Percentiles rank a stretch among this genome's conserved stretches.
phyloP scores from a whole-genome alignment of 163 green algal genomes.

The Picocystis sp. region DNA sequence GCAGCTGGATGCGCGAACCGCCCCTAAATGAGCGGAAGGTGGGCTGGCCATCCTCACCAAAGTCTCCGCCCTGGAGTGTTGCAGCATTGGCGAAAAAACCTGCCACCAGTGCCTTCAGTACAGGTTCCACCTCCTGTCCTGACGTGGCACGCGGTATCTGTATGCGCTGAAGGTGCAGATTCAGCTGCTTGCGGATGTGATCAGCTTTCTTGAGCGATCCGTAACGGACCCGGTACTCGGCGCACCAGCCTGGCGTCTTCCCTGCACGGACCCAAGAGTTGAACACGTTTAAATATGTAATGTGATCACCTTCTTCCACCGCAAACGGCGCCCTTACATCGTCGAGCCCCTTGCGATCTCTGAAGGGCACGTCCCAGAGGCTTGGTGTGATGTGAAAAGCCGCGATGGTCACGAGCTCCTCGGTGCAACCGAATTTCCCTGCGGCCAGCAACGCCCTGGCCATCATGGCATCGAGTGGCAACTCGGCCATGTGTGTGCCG shows the following conservation, averaged over 20 bases:
- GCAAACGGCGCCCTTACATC: conserved; percentile 26
- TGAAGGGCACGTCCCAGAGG: conserved; percentile 25
- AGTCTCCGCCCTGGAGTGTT: conserved; percentile 12
- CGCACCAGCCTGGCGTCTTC: not conserved
- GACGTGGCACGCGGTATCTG: conserved; percentile 11
- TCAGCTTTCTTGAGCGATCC: conserved; percentile 1
- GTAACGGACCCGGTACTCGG: not conserved
- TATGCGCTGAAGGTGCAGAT: conserved; percentile 7
- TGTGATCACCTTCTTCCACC: conserved; percentile 59
- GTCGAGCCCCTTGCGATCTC: conserved; percentile 2
- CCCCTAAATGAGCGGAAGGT: too few species aligned
- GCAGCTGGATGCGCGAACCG: too few species aligned
- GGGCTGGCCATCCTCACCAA: too few species aligned
- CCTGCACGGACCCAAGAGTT: conserved; percentile 27
- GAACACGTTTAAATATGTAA: conserved; percentile 72
- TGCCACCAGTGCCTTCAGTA: conserved; percentile 26
- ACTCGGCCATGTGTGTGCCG: conserved; percentile 37
- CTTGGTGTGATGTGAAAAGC: conserved; percentile 39
- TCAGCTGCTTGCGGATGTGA: conserved; percentile 16
- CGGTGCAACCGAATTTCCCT: conserved; percentile 35
- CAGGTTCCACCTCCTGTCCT: conserved; percentile 10
- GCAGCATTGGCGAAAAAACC: conserved; percentile 68
- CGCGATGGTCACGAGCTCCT: conserved; percentile 55
- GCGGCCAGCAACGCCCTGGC: conserved; percentile 39
- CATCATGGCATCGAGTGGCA: conserved; percentile 61